Base-by-base conservation (phyloP, 1,284 basidiomycete species). In the Entoloma clypeatum region DNA sequence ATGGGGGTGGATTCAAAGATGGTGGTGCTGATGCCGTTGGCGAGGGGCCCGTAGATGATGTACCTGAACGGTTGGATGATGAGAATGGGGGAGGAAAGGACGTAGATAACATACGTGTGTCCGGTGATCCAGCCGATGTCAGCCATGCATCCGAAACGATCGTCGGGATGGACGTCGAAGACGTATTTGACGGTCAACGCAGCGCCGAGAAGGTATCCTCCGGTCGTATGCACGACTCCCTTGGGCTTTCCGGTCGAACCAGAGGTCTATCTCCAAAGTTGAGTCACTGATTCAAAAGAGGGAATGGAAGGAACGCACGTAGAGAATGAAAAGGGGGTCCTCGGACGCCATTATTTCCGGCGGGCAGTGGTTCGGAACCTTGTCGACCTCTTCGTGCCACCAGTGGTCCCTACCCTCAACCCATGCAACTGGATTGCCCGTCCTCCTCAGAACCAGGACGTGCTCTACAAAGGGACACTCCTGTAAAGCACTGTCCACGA, bases 121-220 rank as follows among this genome's bases (percentile, higher is more conserved):
- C 95, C 95, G 3, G 95, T 99, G 68, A 99, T 97, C 95, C 95
- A 99, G 56, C 95, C 95, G 43, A 99, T 79, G 61, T 99, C 95
- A 49, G 95, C 95, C 94, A 98, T 95, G 74, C 96, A 99, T 4
- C 88, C 95, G 62, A 95, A 98, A 53, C 75, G 81, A 69, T 94
- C 87, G 41, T 86, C 88, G 10, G 85, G 79, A 65, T 99, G 96
- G 21, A 97, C 81, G 62, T 99, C 96, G 57, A 98, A 99, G 49
- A 97, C 90, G 65, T 71, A 74, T 69, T 97, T 97, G 64, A 94
- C 81, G n/a, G 92, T 92, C 43, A 96, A 62, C 1, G 89, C 84
- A 1, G 90, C 91, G 52, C 92, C 81, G 36, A 96, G 86, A 41
- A 95, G 76, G 68, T 95, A 96, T 22, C 92, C 94, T n/a, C 73